Evolutionary conservation across 2,329 filamentous ascomycete genomes (phyloP).

Genomic region (Eutypella sp.): DNA sequence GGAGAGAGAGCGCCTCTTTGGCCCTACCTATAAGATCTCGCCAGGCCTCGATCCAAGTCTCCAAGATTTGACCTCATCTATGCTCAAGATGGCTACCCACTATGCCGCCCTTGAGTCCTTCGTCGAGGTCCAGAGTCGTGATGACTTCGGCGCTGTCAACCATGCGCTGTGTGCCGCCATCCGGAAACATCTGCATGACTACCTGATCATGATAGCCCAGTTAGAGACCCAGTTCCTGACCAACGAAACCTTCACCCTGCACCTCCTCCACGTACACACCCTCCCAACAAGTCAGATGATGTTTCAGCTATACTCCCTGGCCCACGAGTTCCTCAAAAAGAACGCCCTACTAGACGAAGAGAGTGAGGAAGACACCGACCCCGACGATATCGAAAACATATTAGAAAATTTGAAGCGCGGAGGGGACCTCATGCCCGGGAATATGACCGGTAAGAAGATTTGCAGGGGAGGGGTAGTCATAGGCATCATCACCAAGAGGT

Average conservation of each 20-base stretch:
- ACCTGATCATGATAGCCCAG: constrained; percentile 86
- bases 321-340: constrained; percentile 79
- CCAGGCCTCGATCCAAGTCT: constrained; percentile 86
- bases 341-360: constrained; percentile 85
- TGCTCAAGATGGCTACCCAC: constrained; percentile 92
- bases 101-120: constrained; percentile 89
- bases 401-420: constrained; percentile 84
- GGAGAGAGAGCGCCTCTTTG: constrained; percentile 81
- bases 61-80: constrained; percentile 78
- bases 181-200: constrained; percentile 86
- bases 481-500: constrained; percentile 74
- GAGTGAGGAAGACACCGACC: constrained; percentile 65
- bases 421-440: constrained; percentile 72
- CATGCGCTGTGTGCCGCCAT: constrained; percentile 96
- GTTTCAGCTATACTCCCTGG: constrained; percentile 80
- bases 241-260: constrained; percentile 83
- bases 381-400: constrained; percentile 86
- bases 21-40: constrained; percentile 74
- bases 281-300: constrained; percentile 89
- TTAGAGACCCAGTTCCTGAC: constrained; percentile 90
- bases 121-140: constrained; percentile 87
- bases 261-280: constrained; percentile 87
- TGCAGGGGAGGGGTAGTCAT: constrained; percentile 98
- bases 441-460: constrained; percentile 80
- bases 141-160: constrained; percentile 91